A percentile compares a stretch with the other conserved stretches of the same genome.
These are phyloP conservation scores for Blastosporella zonata DNA, from an alignment of 1,284 basidiomycete genomes.

Conservation along the genomic window DNA sequence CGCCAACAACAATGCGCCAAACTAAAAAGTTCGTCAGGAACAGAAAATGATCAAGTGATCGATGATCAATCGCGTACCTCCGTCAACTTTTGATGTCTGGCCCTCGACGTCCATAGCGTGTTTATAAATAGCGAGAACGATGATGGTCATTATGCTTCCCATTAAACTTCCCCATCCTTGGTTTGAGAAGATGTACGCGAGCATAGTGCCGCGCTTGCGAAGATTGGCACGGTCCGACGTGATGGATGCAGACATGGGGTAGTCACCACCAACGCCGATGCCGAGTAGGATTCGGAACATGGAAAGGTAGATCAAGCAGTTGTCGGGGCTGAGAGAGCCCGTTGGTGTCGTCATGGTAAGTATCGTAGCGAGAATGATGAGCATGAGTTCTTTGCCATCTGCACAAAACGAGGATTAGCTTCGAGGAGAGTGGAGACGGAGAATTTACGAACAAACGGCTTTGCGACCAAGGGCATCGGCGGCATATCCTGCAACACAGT, in stretches of 20 bases:
- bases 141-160: constrained; percentile 64
- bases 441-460: constrained; percentile 52
- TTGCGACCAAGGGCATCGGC: constrained; percentile 70
- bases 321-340: constrained; percentile 39
- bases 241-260: constrained; percentile 75
- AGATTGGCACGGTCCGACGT: constrained; percentile 69
- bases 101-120: constrained; percentile 52
- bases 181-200: constrained; percentile 73
- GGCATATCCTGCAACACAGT: constrained; percentile 32
- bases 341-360: constrained; percentile 46
- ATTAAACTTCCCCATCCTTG: constrained; percentile 75
- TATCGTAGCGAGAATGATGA: constrained; percentile 73
- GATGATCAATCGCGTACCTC: constrained; percentile 39
- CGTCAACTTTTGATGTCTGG: constrained; percentile 63
- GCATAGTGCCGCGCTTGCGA: constrained; percentile 69
- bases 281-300: constrained; percentile 72
- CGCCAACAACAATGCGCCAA: constrained; percentile 35
- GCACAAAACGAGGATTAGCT: constrained; percentile 14
- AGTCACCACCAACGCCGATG: constrained; percentile 80
- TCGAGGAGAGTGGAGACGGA: neutral
- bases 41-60: neutral
- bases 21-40: constrained; percentile 16
- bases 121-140: constrained; percentile 70
- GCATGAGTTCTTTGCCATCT: constrained; percentile 78
- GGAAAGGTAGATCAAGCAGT: constrained; percentile 56